Evolutionary conservation across 2,329 filamentous ascomycete genomes (phyloP), one percentile per base, ranked within the genome.

Genomic region (Fusarium nanum): DNA sequence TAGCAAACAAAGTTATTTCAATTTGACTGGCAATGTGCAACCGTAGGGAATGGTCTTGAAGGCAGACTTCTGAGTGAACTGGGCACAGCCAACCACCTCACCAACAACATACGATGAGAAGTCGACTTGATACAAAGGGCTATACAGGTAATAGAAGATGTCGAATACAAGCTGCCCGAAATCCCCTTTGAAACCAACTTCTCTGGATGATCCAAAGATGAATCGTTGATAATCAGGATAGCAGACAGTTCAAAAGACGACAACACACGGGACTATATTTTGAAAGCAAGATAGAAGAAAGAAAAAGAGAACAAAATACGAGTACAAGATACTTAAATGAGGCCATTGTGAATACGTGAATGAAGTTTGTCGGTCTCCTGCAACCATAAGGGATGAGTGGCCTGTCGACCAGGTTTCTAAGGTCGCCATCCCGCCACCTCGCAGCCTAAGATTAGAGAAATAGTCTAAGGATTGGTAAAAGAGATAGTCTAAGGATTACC

Each of bases 41-140:
- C 9, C 5, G 1, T 37, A 37, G 5, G 16, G 1, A n/a, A 1
- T 7, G 3, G 6, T 0, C 18, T 12, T 0, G 6, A 37, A 37
- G 18, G 10, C 10, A 37, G 18, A 0, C 10, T 7, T 7, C 18
- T 2, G 34, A 12, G 34, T 37, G 6, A 7, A 4, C 18, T 2
- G 10, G 2, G 34, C 10, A 12, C 10, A 37, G 10, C 10, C 4
- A 37, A 37, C 9, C 4, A 37, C 27, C 3, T 27, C 27, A 11
- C 3, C 3, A 11, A 27, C 27, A 27, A 27, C 27, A 27, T 27
- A 10, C 25, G 3, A 10, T 27, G 25, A 27, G 25, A 27, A 27
- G 25, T 27, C 25, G 3, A 10, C 25, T 10, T 10, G 16, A 10
- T 18, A 6, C 32, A 2, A 18, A 34, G 16, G 5, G 2, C 8